These are phyloP conservation scores for Arthrobotrys megalospora DNA, from an alignment of 2,329 filamentous ascomycete genomes.

Conservation along the genomic window DNA sequence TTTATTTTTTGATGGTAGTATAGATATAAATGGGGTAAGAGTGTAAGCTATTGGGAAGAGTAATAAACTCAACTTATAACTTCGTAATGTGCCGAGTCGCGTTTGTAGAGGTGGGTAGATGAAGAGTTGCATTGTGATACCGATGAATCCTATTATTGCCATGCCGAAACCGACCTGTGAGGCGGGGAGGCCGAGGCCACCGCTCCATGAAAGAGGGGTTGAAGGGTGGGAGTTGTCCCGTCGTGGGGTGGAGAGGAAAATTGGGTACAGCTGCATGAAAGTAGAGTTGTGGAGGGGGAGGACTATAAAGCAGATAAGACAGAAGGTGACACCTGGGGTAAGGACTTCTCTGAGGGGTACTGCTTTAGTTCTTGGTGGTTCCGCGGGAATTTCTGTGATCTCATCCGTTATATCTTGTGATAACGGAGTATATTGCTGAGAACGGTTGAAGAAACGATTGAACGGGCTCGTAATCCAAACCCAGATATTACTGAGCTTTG, in stretches of 20 bases:
- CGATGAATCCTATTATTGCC: constrained; percentile 81
- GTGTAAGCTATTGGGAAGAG: constrained; percentile 81
- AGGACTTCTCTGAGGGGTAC: constrained; percentile 72
- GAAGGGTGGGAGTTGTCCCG: constrained; percentile 68
- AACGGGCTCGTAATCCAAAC: background rate
- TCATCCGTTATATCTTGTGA: constrained; percentile 57
- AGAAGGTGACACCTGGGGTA: constrained; percentile 72
- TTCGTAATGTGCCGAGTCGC: constrained; percentile 77
- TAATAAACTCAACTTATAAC: constrained; percentile 78
- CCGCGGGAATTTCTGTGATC: constrained; percentile 3
- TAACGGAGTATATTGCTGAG: constrained; percentile 64
- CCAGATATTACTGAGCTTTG: constrained; percentile 18
- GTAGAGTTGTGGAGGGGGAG: constrained; percentile 82
- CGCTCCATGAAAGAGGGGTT: constrained; percentile 76
- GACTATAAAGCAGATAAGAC: constrained; percentile 76
- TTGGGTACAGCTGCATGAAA: constrained; percentile 82
- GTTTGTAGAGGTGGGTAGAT: constrained; percentile 79
- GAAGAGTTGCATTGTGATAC: constrained; percentile 80
- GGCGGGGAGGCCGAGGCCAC: constrained; percentile 81
- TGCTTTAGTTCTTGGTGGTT: constrained; percentile 63
- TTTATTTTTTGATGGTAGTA: constrained; percentile 74
- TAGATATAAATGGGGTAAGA: constrained; percentile 78
- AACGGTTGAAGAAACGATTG: constrained; percentile 60
- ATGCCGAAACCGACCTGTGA: constrained; percentile 82
- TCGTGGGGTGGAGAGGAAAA: constrained; percentile 82